phyloP scores from a whole-genome alignment of 768 basidiomycete species.

The Hypholoma fasciculare region DNA sequence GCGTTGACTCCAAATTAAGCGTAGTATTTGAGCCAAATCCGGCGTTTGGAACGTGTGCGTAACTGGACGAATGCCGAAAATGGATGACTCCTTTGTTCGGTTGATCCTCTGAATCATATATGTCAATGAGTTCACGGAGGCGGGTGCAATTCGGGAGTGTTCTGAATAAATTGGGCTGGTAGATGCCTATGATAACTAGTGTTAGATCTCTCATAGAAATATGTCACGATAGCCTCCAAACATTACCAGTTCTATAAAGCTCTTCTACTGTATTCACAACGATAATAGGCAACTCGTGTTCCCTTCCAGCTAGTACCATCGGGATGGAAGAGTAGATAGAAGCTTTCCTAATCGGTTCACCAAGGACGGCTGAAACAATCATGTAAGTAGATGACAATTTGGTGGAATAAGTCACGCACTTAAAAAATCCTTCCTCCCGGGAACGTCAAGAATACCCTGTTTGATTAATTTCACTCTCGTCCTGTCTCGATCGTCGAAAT shows the following conservation, averaged over 20 bases:
- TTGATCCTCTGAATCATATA: slow-evolving; percentile 33
- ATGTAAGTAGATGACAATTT: neutral
- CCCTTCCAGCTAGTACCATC: slow-evolving; percentile 32
- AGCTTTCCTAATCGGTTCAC: slow-evolving; percentile 33
- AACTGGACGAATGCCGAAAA: slow-evolving; percentile 9
- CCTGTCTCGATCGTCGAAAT: slow-evolving; percentile 19
- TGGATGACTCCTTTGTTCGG: slow-evolving; percentile 20
- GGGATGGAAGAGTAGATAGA: slow-evolving; percentile 33
- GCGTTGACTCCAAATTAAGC: slow-evolving; percentile 34
- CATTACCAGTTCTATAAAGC: slow-evolving; percentile 38
- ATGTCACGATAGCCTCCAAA: neutral
- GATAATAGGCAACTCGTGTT: slow-evolving; percentile 39
- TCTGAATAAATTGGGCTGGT: slow-evolving; percentile 32
- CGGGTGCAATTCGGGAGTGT: slow-evolving; percentile 34
- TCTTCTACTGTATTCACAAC: slow-evolving; percentile 43
- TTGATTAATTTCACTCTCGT: slow-evolving; percentile 2
- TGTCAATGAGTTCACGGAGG: slow-evolving; percentile 34
- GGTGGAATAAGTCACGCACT: neutral
- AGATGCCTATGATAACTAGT: slow-evolving; percentile 24
- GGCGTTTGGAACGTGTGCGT: neutral
- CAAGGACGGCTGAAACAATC: slow-evolving; percentile 29
- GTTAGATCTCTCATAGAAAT: neutral
- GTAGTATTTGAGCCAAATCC: slow-evolving; percentile 29
- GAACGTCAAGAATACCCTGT: slow-evolving; percentile 8
- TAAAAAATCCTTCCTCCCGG: neutral